These are phyloP conservation scores for Populus ilicifolia DNA, from an alignment of 345 rosid species.

Conservation along the genomic window DNA sequence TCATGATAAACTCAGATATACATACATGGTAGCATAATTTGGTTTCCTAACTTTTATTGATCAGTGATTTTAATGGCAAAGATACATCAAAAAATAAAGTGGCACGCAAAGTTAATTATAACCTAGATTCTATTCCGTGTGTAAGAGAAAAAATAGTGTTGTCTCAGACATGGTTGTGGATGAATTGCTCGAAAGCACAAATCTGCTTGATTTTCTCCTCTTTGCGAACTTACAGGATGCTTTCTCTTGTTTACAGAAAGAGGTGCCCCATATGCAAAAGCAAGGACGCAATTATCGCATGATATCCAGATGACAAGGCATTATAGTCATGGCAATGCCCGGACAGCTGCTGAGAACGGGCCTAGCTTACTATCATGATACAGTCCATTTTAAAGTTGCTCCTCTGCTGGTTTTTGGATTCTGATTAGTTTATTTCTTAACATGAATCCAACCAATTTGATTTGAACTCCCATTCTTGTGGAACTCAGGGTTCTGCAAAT, in stretches of 20 bases:
- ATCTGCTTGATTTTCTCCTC: not conserved
- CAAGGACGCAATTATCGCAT: slow-evolving; percentile 69
- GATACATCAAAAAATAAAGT: not conserved
- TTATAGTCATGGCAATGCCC: slow-evolving; percentile 55
- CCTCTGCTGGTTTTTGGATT: slow-evolving; percentile 1
- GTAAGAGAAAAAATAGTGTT: not conserved
- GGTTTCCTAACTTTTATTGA: not conserved
- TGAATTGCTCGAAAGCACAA: not conserved
- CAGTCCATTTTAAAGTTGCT: slow-evolving; percentile 1
- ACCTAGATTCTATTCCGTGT: not conserved
- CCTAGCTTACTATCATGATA: slow-evolving; percentile 63
- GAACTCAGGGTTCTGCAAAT: not conserved
- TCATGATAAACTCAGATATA: not conserved
- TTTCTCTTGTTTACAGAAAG: slow-evolving; percentile 51
- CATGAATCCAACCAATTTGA: slow-evolving; percentile 1
- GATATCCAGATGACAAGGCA: slow-evolving; percentile 86
- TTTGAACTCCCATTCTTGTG: not conserved
- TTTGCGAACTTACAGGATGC: slow-evolving; percentile 8
- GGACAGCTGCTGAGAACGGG: slow-evolving; percentile 78
- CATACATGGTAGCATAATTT: not conserved
- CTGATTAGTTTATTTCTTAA: not conserved
- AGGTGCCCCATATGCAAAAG: slow-evolving; percentile 98
- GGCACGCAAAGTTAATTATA: not conserved
- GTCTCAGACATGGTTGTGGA: not conserved
- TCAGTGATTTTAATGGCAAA: not conserved